These are phyloP conservation scores for Hypoxylon fragiforme DNA, from an alignment of 495 filamentous ascomycete species.

Conservation along the genomic window DNA sequence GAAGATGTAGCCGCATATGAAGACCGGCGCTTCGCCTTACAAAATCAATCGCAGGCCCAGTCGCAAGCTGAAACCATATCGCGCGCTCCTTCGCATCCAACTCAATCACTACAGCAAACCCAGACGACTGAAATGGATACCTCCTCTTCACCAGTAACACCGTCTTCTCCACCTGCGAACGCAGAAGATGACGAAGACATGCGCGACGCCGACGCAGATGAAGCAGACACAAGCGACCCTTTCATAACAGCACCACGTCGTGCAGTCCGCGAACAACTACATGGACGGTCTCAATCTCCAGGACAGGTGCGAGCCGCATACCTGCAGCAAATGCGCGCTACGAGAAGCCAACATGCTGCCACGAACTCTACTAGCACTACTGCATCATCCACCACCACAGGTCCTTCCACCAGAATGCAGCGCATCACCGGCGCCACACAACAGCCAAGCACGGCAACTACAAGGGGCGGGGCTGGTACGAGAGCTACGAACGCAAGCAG, in stretches of 20 bases:
- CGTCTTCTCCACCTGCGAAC: slow-evolving; percentile 16
- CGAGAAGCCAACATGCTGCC: slow-evolving; percentile 9
- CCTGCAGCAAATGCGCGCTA: slow-evolving; percentile 19
- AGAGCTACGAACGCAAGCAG: slow-evolving; percentile 14
- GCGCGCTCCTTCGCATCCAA: slow-evolving; percentile 15
- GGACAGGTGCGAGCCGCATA: slow-evolving; percentile 23
- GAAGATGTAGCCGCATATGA: slow-evolving; percentile 80
- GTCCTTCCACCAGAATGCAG: slow-evolving; percentile 17
- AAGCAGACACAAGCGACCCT: slow-evolving; percentile 36
- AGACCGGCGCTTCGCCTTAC: slow-evolving; percentile 51
- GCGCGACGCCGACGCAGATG: slow-evolving; percentile 26
- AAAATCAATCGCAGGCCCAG: slow-evolving; percentile 34
- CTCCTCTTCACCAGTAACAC: slow-evolving; percentile 23
- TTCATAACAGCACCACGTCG: slow-evolving; percentile 31
- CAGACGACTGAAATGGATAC: slow-evolving; percentile 34
- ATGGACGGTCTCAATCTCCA: slow-evolving; percentile 4
- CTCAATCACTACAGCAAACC: slow-evolving; percentile 10
- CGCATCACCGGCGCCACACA: slow-evolving; percentile 18
- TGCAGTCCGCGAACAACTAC: slow-evolving; percentile 19
- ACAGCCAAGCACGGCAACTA: not conserved
- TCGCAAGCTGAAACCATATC: slow-evolving; percentile 26
- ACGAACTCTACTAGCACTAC: not conserved
- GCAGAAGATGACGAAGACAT: slow-evolving; percentile 31
- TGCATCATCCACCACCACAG: slow-evolving; percentile 1
- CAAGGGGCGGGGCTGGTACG: not conserved